Evolutionary conservation across 306 rosid genomes (phyloP), one percentile per base, ranked within the genome.

Genomic region (Prosopis cineraria): DNA sequence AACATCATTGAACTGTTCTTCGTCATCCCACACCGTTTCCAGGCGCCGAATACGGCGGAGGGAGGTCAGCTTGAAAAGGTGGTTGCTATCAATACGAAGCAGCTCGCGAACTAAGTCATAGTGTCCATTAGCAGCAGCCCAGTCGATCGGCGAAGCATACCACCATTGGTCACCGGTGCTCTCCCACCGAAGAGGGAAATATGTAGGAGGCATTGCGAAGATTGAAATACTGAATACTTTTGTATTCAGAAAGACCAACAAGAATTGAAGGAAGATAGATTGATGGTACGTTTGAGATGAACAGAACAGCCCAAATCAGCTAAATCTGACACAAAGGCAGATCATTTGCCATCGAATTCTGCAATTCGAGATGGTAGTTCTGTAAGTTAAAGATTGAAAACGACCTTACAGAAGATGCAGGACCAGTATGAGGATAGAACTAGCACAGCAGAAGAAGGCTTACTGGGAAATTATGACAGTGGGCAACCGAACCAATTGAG

Each of bases 101-200:
- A 95, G 84, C 86, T 95, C 97, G 0, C 90, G 87, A 45, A 95
- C 99, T 66, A 95, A 86, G 82, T 95, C 98, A 65, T 92, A 95
- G 77, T 91, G 99, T 20, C 99, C 99, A 55, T 95, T 95, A 0
- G 99, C 99, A 3, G 98, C 99, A 11, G 99, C 99, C 88, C 91
- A 95, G 53, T 95, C 99, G 5, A 95, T 95, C 0, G 99, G 99
- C 14, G 98, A 95, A 45, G 97, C 98, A 78, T 84, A 95, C 99
- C 99, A 95, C 99, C 99, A 95, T 48, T 95, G 98, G 79, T 95
- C 99, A 30, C 99, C 98, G 3, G 98, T 93, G 84, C 99, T 95
- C 85, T 95, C 99, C 99, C 99, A 95, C 24, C 99, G 90, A 40
- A 95, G 94, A 58, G 99, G 98, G 68, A 95, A 93, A 80, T 93